Conservation (phyloP, 139 green algal species). For the Chlamydomonas applanata region DNA sequence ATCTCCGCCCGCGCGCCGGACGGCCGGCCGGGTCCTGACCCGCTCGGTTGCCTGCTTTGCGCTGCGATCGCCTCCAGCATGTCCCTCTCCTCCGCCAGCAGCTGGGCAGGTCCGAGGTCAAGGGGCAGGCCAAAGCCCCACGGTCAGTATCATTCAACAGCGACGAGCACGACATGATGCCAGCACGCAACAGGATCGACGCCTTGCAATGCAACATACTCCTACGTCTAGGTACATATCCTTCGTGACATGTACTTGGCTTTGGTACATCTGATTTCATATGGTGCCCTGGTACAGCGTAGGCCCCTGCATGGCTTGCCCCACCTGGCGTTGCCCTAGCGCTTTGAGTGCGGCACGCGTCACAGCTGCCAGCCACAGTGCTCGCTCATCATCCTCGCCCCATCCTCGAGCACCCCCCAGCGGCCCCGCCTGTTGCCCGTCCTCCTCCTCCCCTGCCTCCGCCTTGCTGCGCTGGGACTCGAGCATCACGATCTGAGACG, state of each 20-base stretch:
- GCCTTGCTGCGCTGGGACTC: slow-evolving; percentile 14
- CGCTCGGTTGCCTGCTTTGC: background rate
- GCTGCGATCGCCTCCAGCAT: background rate
- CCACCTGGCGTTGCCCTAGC: slow-evolving; percentile 18
- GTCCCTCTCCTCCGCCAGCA: background rate
- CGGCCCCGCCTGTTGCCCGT: no score
- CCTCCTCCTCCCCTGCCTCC: slow-evolving; percentile 12
- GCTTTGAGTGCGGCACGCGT: slow-evolving; percentile 38
- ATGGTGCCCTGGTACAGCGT: no score
- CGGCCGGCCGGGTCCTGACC: background rate
- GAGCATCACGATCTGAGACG: slow-evolving; percentile 22
- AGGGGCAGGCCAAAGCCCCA: no score
- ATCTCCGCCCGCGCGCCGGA: background rate
- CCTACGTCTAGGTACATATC: no score
- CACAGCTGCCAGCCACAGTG: slow-evolving; percentile 28
- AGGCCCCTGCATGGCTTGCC: no score
- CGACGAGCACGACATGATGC: no score
- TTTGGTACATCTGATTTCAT: no score
- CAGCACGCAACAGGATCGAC: no score
- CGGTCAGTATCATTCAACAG: no score
- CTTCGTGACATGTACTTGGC: no score
- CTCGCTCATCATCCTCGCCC: slow-evolving; percentile 46
- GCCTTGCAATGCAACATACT: no score
- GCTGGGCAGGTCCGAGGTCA: no score
- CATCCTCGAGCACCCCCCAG: background rate